A percentile compares a stretch with the other conserved stretches of the same genome.
These are phyloP conservation scores for Cryphonectria naterciae DNA, from an alignment of 2,329 filamentous ascomycete genomes.

Conservation along the genomic window DNA sequence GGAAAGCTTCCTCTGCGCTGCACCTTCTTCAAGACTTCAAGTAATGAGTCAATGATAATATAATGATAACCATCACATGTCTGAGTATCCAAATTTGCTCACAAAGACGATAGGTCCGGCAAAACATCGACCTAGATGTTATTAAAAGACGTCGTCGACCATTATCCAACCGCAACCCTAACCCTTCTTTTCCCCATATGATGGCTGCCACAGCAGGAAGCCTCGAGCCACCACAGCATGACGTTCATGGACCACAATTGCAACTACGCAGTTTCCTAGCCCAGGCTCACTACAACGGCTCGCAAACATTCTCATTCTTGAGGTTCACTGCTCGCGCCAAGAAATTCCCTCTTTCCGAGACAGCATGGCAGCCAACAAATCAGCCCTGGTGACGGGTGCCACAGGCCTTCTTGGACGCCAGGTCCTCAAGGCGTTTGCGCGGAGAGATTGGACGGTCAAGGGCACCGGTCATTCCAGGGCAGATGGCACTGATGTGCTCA, in stretches of 20 bases:
- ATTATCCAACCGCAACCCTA: background rate
- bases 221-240: background rate
- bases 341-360: background rate
- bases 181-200: background rate
- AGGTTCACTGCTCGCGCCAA: background rate
- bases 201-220: background rate
- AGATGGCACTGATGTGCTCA: constrained; percentile 68
- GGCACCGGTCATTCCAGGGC: constrained; percentile 77
- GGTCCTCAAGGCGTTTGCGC: constrained; percentile 71
- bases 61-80: background rate
- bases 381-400: constrained; percentile 79
- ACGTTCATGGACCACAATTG: background rate
- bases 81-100: background rate
- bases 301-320: background rate
- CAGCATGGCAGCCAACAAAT: constrained; percentile 45
- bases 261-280: background rate
- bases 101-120: background rate
- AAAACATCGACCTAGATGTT: background rate
- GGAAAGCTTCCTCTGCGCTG: background rate
- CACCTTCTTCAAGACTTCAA: background rate
- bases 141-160: background rate
- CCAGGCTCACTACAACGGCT: background rate
- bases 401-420: constrained; percentile 83
- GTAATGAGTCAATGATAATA: background rate
- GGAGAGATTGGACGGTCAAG: constrained; percentile 69